Conservation (phyloP, 305 asterid genomes). For the Galium porrigens region DNA sequence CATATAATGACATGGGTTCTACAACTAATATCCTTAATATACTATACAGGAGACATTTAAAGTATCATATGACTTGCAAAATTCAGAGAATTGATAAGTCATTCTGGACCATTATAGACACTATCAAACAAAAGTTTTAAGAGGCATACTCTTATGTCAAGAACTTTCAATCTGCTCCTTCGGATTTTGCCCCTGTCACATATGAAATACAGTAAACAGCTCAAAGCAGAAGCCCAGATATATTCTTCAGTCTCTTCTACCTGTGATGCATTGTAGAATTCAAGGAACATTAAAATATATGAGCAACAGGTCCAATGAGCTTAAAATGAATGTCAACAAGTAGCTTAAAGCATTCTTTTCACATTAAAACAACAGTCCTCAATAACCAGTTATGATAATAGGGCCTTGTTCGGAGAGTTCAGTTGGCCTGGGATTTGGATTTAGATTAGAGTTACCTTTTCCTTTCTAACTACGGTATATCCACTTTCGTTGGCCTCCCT, state of each 20-base stretch:
- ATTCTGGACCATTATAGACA: background rate
- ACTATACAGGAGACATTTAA: background rate
- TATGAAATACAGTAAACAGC: constrained; percentile 82
- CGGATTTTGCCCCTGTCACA: constrained; percentile 95
- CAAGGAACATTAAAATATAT: constrained; percentile 5
- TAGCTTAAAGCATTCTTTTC: background rate
- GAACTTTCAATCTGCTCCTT: constrained; percentile 76
- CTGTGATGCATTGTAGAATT: constrained; percentile 29
- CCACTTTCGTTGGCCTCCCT: too few relatives aligned
- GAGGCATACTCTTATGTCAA: constrained; percentile 86
- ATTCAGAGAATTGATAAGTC: background rate
- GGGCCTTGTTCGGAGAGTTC: background rate
- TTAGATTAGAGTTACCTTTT: too few relatives aligned
- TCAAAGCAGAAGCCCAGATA: constrained; percentile 93
- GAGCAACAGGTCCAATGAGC: constrained; percentile 5
- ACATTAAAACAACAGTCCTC: background rate
- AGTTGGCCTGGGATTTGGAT: background rate
- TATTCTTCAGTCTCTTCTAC: constrained; percentile 78
- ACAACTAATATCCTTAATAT: background rate
- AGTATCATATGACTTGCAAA: background rate
- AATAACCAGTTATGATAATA: background rate
- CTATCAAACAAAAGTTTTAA: background rate
- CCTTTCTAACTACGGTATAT: too few relatives aligned
- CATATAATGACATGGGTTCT: background rate
- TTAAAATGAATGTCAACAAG: background rate